phyloP scores from a whole-genome alignment of 2,329 filamentous ascomycete species.

The Neopestalotiopsis sp. region DNA sequence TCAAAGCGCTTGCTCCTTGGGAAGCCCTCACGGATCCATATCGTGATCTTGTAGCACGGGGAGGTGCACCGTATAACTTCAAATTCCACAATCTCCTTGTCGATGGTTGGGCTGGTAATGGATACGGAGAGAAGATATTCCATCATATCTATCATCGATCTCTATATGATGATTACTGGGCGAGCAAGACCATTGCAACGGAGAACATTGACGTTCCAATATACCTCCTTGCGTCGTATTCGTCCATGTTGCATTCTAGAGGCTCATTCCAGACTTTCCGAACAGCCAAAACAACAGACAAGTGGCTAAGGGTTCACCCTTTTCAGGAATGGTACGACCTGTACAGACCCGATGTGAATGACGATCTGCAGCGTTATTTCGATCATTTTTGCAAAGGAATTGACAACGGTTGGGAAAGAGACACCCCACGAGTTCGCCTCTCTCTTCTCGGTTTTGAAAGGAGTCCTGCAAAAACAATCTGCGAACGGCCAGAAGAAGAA shows the following conservation, averaged over 20 bases:
- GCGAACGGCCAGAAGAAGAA: neutral
- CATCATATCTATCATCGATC: neutral
- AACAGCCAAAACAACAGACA: neutral
- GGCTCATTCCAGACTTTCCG: neutral
- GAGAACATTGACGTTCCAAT: neutral
- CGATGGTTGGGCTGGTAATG: neutral
- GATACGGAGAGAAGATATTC: too few species aligned
- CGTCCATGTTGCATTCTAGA: neutral
- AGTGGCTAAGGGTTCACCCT: neutral
- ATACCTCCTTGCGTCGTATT: neutral
- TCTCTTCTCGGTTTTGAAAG: neutral
- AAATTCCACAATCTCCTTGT: neutral
- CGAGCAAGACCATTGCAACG: neutral
- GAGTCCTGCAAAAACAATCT: neutral
- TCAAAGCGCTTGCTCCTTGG: slow-evolving; percentile 1
- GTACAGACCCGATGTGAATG: neutral
- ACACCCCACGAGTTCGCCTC: neutral
- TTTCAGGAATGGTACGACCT: neutral
- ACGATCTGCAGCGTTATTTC: neutral
- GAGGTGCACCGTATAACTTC: neutral
- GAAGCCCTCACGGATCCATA: neutral
- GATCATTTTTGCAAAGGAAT: neutral
- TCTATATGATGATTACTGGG: neutral
- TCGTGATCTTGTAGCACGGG: neutral
- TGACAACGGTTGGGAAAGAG: neutral